These are phyloP conservation scores for Capsicum chinense DNA, from an alignment of 257 asterid species.

Conservation along the genomic window DNA sequence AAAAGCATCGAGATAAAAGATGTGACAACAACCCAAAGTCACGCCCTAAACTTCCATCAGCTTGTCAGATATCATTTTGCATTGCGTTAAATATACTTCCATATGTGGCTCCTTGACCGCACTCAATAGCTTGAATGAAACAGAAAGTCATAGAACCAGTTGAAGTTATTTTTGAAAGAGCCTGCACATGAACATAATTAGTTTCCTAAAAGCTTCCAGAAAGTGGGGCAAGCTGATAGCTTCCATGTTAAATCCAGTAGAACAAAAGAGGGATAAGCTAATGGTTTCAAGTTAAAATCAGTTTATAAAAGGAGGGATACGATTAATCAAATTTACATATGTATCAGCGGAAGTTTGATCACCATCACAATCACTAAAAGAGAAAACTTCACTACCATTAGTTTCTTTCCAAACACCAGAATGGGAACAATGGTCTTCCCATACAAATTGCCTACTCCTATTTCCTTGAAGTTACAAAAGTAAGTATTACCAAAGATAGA, in stretches of 20 bases:
- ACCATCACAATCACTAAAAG: constrained; percentile 97
- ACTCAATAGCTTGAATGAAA: constrained; percentile 97
- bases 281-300: constrained; percentile 5
- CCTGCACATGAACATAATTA: constrained; percentile 50
- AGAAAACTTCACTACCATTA: constrained; percentile 86
- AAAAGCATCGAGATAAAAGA: constrained; percentile 80
- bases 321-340: constrained; percentile 59
- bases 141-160: constrained; percentile 99
- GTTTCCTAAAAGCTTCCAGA: background rate
- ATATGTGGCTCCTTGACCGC: constrained; percentile 81
- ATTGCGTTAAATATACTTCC: constrained; percentile 80
- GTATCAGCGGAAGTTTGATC: constrained; percentile 96
- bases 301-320: background rate
- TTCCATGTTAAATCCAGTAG: background rate
- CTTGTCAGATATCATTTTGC: constrained; percentile 78
- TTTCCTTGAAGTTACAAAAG: constrained; percentile 28
- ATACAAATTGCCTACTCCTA: constrained; percentile 80
- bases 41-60: constrained; percentile 58
- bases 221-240: too few relatives aligned
- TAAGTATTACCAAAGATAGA: background rate
- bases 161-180: constrained; percentile 89
- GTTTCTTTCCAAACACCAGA: constrained; percentile 93
- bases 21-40: constrained; percentile 64
- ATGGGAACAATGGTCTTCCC: constrained; percentile 99
- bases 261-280: background rate